Conservation (phyloP, 192 early-diverging fungal genomes). For the Cetraspora pellucida region DNA sequence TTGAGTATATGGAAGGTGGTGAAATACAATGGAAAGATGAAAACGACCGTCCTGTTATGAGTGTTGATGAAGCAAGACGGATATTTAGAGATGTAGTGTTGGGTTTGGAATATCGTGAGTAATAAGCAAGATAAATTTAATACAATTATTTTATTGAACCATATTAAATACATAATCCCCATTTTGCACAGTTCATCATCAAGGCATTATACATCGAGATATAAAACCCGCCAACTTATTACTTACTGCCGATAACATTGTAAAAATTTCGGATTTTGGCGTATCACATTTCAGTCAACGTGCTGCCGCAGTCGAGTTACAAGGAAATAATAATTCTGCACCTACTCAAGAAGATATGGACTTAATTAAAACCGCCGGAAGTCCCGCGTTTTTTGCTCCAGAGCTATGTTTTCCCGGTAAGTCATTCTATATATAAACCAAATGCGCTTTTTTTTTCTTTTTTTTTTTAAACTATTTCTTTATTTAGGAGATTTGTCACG, state of each 20-base stretch:
- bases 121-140: background rate
- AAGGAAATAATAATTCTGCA: slow-evolving; percentile 30
- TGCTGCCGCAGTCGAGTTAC: slow-evolving; percentile 1
- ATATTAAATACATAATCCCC: slow-evolving; percentile 23
- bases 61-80: slow-evolving; percentile 62
- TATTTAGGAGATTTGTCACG: slow-evolving; percentile 40
- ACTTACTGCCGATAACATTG: slow-evolving; percentile 67
- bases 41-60: slow-evolving; percentile 63
- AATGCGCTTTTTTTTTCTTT: background rate
- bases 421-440: background rate
- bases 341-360: slow-evolving; percentile 72
- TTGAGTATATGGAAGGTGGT: slow-evolving; percentile 92
- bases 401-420: slow-evolving; percentile 84
- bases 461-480: background rate
- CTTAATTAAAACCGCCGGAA: slow-evolving; percentile 92
- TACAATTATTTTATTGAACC: background rate
- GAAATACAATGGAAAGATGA: slow-evolving; percentile 88
- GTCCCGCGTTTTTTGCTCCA: slow-evolving; percentile 98
- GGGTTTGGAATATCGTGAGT: slow-evolving; percentile 89
- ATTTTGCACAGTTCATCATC: slow-evolving; percentile 75
- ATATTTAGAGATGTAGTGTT: slow-evolving; percentile 90
- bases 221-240: slow-evolving; percentile 98
- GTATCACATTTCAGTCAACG: slow-evolving; percentile 81
- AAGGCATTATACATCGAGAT: slow-evolving; percentile 96
- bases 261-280: slow-evolving; percentile 99